Percentiles rank a stretch among this genome's conserved stretches.
These are phyloP conservation scores for Candida ascalaphidarum DNA, from an alignment of 805 yeast species.

Conservation along the genomic window DNA sequence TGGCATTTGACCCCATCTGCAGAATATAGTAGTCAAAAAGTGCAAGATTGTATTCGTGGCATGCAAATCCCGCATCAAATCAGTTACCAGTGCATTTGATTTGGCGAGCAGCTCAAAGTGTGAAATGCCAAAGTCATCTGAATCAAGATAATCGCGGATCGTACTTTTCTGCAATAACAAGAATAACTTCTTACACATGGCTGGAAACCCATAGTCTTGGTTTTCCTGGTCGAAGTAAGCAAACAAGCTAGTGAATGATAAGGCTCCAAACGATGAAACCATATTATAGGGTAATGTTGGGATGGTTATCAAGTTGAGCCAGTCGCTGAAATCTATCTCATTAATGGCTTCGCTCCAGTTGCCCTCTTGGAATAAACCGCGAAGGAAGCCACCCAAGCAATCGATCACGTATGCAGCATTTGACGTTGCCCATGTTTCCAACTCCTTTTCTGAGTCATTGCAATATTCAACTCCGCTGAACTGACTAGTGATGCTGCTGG, in stretches of 20 bases:
- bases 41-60: constrained; percentile 37
- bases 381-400: constrained; percentile 39
- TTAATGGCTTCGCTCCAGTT: constrained; percentile 35
- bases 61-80: constrained; percentile 27
- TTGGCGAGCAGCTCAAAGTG: constrained; percentile 28
- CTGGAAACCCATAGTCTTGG: constrained; percentile 37
- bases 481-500: constrained; percentile 18
- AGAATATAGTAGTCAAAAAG: constrained; percentile 47
- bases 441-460: constrained; percentile 27
- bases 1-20: constrained; percentile 44
- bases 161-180: constrained; percentile 18
- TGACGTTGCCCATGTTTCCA: constrained; percentile 45
- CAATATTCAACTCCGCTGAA: too few relatives aligned
- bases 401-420: constrained; percentile 41
- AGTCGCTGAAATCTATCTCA: constrained; percentile 30
- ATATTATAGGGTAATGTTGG: constrained; percentile 56
- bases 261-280: constrained; percentile 44
- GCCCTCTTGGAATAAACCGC: constrained; percentile 46
- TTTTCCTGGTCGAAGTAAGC: constrained; percentile 50
- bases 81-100: too few relatives aligned
- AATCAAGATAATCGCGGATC: constrained; percentile 20
- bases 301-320: constrained; percentile 42
- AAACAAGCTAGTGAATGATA: too few relatives aligned
- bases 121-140: constrained; percentile 17
- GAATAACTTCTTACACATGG: constrained; percentile 24